phyloP scores from a whole-genome alignment of 2,329 filamentous ascomycete species.

The Achaetomium macrosporum region DNA sequence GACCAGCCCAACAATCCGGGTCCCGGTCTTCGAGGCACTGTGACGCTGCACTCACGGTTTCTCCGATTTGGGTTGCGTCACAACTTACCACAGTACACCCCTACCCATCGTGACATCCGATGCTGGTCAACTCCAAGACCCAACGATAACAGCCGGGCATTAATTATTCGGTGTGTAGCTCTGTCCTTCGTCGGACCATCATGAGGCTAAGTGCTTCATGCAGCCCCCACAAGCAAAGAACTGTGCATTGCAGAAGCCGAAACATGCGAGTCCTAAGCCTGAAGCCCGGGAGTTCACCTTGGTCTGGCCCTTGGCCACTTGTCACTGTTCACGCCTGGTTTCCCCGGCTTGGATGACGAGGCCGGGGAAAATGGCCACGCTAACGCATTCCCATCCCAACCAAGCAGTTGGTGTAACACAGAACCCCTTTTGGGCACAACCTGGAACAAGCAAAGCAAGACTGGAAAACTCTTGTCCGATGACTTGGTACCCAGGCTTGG shows the following conservation, averaged over 20 bases:
- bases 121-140: neutral
- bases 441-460: neutral
- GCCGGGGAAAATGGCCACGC: neutral
- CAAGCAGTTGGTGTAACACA: neutral
- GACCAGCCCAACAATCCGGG: neutral
- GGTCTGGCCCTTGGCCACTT: too few relatives aligned
- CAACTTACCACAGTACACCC: neutral
- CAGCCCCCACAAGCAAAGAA: conserved; percentile 1
- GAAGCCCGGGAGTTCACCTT: neutral
- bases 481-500: too few relatives aligned
- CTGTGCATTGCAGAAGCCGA: neutral
- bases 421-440: neutral
- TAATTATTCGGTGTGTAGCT: too few relatives aligned
- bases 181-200: too few relatives aligned
- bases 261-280: neutral
- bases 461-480: neutral
- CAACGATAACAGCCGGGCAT: neutral
- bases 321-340: too few relatives aligned
- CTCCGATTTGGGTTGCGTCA: neutral
- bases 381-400: neutral
- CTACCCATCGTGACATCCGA: neutral
- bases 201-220: neutral
- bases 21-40: neutral
- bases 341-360: too few relatives aligned
- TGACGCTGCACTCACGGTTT: neutral